A percentile compares a stretch with the other conserved stretches of the same genome.
Evolutionary conservation across 805 yeast genomes (phyloP).

Genomic region (Ogataea angusta): DNA sequence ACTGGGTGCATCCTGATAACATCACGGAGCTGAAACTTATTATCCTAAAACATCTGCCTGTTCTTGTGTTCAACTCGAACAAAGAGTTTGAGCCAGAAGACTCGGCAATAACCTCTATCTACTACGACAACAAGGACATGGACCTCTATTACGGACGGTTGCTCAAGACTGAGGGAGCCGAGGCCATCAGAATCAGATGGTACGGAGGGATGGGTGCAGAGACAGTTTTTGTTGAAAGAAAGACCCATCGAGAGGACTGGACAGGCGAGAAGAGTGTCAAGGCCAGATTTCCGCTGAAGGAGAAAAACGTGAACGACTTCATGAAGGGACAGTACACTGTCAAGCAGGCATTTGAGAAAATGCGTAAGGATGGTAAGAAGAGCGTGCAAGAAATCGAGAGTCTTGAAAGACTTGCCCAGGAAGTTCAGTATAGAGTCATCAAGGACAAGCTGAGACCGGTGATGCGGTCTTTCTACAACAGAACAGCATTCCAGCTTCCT

Average conservation of each 20-base stretch:
- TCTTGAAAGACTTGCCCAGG: conserved; percentile 87
- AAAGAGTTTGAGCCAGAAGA: conserved; percentile 95
- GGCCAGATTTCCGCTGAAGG: conserved; percentile 92
- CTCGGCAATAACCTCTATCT: conserved; percentile 94
- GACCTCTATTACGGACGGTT: conserved; percentile 93
- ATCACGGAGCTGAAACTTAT: conserved; percentile 93
- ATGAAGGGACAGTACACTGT: conserved; percentile 83
- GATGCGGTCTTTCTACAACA: conserved; percentile 91
- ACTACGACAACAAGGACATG: conserved; percentile 85
- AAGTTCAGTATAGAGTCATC: conserved; percentile 85
- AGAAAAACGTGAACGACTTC: conserved; percentile 83
- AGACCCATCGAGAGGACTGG: conserved; percentile 99
- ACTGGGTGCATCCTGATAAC: conserved; percentile 99
- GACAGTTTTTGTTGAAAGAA: conserved; percentile 91
- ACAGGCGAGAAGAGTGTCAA: conserved; percentile 99
- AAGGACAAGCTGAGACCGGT: conserved; percentile 88
- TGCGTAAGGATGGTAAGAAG: conserved; percentile 90
- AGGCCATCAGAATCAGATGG: conserved; percentile 97
- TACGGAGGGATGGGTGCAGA: conserved; percentile 97
- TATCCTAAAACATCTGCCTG: conserved; percentile 92
- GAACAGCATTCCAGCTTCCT: conserved; percentile 98
- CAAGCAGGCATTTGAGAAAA: conserved; percentile 84
- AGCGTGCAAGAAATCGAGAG: conserved; percentile 83
- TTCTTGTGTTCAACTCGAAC: conserved; percentile 91
- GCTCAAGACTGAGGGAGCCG: conserved; percentile 97